These are phyloP conservation scores for Entelexis sorbosivorans DNA, from an alignment of 1,139 yeast species.

Conservation along the genomic window DNA sequence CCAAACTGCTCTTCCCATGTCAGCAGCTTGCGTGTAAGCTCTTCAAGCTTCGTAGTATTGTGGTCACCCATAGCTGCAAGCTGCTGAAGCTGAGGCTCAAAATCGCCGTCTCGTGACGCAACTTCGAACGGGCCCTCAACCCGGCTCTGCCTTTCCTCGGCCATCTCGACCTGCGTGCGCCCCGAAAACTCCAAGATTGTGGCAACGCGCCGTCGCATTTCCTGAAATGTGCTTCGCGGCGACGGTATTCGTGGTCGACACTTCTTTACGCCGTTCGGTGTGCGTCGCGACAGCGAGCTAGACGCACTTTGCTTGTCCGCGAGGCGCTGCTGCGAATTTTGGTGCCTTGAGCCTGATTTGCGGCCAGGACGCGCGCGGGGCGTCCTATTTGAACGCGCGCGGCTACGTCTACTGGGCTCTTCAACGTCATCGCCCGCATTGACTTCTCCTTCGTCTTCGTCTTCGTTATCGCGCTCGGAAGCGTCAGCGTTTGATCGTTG, in stretches of 20 bases:
- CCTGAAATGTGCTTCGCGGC: slow-evolving; percentile 59
- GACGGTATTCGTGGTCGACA: slow-evolving; percentile 77
- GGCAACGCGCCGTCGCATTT: slow-evolving; percentile 76
- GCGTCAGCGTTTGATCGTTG: background rate
- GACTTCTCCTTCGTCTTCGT: background rate
- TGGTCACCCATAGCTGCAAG: slow-evolving; percentile 1
- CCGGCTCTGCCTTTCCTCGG: slow-evolving; percentile 54
- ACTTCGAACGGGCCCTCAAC: slow-evolving; percentile 21
- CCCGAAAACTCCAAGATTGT: slow-evolving; percentile 86
- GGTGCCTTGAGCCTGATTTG: background rate
- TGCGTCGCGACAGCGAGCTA: background rate
- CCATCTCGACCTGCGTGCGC: slow-evolving; percentile 69
- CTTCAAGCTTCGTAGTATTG: slow-evolving; percentile 56
- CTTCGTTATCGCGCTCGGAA: background rate
- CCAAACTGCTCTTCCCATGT: slow-evolving; percentile 73
- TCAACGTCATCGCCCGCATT: background rate
- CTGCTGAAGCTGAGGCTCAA: background rate
- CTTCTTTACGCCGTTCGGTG: slow-evolving; percentile 29
- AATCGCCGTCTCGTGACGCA: background rate
- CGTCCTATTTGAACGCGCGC: slow-evolving; percentile 8
- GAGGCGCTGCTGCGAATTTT: background rate
- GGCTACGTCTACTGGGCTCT: slow-evolving; percentile 10
- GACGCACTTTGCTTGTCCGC: background rate
- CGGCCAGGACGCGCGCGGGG: background rate
- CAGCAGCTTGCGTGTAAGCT: slow-evolving; percentile 54